Evolutionary conservation across 352 stramenopile genomes (phyloP), one percentile per base, ranked within the genome.

Genomic region (Globisporangium iwayamae): DNA sequence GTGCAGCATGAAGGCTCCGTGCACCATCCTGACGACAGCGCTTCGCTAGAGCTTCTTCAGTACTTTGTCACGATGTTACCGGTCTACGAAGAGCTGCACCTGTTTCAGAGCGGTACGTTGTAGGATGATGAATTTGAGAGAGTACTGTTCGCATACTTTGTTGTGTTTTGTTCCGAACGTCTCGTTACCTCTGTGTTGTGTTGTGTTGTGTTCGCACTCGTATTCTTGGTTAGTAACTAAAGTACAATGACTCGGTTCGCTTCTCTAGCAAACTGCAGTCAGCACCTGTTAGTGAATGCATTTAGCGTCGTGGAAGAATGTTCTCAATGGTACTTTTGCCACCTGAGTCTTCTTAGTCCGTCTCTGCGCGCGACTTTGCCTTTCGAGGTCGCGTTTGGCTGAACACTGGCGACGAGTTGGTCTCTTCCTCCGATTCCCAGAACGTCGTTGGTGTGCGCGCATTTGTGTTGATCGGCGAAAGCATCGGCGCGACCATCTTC

Each of bases 71-170:
- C 68, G 13, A 69, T 78, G 54, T 54, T 90, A 53, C 77, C 81
- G 16, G 72, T 88, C 5, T 88, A 79, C 45, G 83, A 90, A 61
- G 79, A 85, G n/a, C 63, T 90, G 10, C 71, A 89, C 61, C 52
- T 91, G 30, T 60, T 63, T 30, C 54, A 69, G 30, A 62, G 47
- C 32, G 45, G n/a, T 3, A 55, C 3, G 16, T 60, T 22, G 57
- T 79, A 32, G 58, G 25, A 11, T 50, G 39, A n/a, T 16, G 34
- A 14, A 56, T 3, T 28, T 16, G 10, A 25, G 50, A 13, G 38
- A 11, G 34, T 9, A 18, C 13, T 47, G 41, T 28, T 51, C 45
- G n/a, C 18, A 22, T 51, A 14, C 39, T 46, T 47, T 47, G 14
- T 20, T 47, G 14, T 47, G 13, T 46, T 16, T 47, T 47, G 11